Percentiles rank a stretch among this genome's conserved stretches.
These are phyloP conservation scores for Psidium friedrichsthalianum DNA, from an alignment of 345 rosid species.

Conservation along the genomic window DNA sequence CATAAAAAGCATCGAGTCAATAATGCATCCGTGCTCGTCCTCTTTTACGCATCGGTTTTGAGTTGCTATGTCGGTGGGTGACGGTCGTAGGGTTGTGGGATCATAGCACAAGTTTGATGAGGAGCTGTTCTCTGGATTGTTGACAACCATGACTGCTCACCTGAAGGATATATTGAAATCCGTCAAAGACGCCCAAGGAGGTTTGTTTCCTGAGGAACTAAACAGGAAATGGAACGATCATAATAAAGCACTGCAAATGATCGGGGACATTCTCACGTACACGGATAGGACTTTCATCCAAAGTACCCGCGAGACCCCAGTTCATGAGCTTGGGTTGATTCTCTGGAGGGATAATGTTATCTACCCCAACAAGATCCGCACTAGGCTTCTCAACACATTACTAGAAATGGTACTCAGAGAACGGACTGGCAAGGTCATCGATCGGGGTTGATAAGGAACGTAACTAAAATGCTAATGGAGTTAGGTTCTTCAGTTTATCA, in stretches of 20 bases:
- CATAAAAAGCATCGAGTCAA: background rate
- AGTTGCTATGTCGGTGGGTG: background rate
- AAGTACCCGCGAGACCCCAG: constrained; percentile 65
- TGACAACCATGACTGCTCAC: constrained; percentile 77
- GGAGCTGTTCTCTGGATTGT: constrained; percentile 72
- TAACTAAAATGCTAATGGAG: constrained; percentile 92
- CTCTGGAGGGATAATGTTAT: constrained; percentile 87
- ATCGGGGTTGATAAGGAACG: constrained; percentile 83
- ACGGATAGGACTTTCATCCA: constrained; percentile 89
- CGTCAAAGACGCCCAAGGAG: constrained; percentile 84
- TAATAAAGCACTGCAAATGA: constrained; percentile 86
- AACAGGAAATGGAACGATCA: constrained; percentile 95
- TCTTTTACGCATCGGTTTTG: background rate
- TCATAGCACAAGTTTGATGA: constrained; percentile 71
- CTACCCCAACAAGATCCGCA: constrained; percentile 60
- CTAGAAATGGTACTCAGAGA: constrained; percentile 73
- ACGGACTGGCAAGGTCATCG: constrained; percentile 78
- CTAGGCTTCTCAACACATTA: constrained; percentile 59
- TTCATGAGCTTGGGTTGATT: constrained; percentile 82
- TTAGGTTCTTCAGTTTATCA: constrained; percentile 88
- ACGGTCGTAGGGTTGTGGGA: background rate
- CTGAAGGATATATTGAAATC: constrained; percentile 71
- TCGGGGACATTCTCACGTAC: constrained; percentile 87
- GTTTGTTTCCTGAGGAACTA: constrained; percentile 75
- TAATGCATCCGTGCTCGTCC: background rate